Base-by-base conservation (phyloP, 495 filamentous ascomycete species). In the Chaetomium tenue region DNA sequence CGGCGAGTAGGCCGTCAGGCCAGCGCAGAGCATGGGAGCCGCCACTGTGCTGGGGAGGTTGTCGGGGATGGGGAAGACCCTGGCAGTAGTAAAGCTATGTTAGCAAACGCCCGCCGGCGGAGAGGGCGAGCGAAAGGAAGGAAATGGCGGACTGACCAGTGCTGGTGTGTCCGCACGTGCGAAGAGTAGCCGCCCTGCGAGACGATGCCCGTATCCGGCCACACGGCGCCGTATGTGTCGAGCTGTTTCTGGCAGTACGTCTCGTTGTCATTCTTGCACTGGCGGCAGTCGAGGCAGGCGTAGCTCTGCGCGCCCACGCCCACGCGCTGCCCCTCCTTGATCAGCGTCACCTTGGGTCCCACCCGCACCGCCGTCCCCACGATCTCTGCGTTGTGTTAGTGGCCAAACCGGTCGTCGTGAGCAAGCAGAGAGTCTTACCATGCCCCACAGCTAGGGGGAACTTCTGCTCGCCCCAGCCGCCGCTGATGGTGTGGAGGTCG, bases 1-100 rank as follows among this genome's bases (percentile, higher is more conserved):
- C 0, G 91, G 91, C 40, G 84, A 88, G 77, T 87, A 96, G 33
- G 86, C 86, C 1, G 93, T 96, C 37, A 95, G 76, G 51, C 92
- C 92, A 40, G 91, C 92, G 73, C 92, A 96, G 70, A 96, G 82
- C 91, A 96, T 95, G 2, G 91, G 92, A 16, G 92, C 92, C 1
- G 88, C 91, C 37, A 86, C 71, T 48, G 81, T 81, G 68, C 79
- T 86, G 23, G 86, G 75, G 50, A 96, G 83, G 6, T 79, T 82
- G 20, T 90, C 88, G 20, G 93, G 92, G 64, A 97, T 93, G 26
- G 87, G 87, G 78, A 93, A 93, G 26, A 84, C 82, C 76, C 77
- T 81, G 50, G 28, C 12, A 26, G 63, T n/a, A 26, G 63, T n/a
- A 63, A 26, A 15, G 55, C 46, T 13, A 54, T 20, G 55, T 48